A percentile compares a stretch with the other conserved stretches of the same genome.
Evolutionary conservation across 805 yeast genomes (phyloP).

Genomic region (Nakazawaea wickerhamii): DNA sequence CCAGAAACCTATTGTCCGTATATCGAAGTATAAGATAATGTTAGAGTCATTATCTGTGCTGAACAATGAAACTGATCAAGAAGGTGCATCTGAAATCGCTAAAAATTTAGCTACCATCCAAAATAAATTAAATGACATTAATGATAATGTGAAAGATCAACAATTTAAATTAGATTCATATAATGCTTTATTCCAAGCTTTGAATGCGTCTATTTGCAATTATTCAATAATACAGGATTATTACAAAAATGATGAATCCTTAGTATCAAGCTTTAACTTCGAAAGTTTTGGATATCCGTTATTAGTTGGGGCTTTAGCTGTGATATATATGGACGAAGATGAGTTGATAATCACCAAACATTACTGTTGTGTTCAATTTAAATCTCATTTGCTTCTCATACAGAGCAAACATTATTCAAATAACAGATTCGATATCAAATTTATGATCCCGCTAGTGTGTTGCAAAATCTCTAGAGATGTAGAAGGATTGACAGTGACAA

Average conservation of each 20-base stretch:
- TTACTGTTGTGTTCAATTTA: slow-evolving; percentile 39
- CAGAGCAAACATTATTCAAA: slow-evolving; percentile 23
- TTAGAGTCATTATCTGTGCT: slow-evolving; percentile 35
- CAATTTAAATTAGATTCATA: slow-evolving; percentile 17
- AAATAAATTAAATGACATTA: slow-evolving; percentile 22
- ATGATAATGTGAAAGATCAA: slow-evolving; percentile 18
- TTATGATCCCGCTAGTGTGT: slow-evolving; percentile 43
- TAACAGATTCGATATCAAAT: slow-evolving; percentile 29
- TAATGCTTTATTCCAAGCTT: slow-evolving; percentile 17
- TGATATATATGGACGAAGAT: slow-evolving; percentile 32
- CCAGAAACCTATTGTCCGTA: slow-evolving; percentile 48
- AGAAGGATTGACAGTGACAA: slow-evolving; percentile 28
- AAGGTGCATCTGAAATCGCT: slow-evolving; percentile 15
- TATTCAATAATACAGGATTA: slow-evolving; percentile 14
- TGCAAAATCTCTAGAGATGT: slow-evolving; percentile 22
- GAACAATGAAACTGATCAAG: slow-evolving; percentile 17
- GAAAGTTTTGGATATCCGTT: slow-evolving; percentile 43
- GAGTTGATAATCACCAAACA: slow-evolving; percentile 15
- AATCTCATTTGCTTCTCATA: slow-evolving; percentile 40
- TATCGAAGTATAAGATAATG: slow-evolving; percentile 46
- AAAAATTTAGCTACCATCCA: slow-evolving; percentile 17
- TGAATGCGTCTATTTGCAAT: slow-evolving; percentile 10
- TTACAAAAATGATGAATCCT: neutral
- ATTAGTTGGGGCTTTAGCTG: slow-evolving; percentile 37
- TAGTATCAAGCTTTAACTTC: slow-evolving; percentile 26